phyloP scores from a whole-genome alignment of 768 basidiomycete genomes.

The Podaxis sp. region DNA sequence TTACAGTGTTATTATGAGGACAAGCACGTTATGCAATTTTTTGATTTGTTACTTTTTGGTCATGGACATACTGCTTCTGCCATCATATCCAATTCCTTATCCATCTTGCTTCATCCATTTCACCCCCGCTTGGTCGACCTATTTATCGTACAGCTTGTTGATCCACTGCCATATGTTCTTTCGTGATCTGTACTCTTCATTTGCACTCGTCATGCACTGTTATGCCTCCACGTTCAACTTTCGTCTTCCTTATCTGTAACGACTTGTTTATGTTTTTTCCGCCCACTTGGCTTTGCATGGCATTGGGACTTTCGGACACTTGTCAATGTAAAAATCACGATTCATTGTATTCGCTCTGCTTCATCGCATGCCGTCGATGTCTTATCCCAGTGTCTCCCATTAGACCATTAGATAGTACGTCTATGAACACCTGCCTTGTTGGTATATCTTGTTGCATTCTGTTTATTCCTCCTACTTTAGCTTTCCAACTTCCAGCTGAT shows the following conservation, averaged over 20 bases:
- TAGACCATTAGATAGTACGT: neutral
- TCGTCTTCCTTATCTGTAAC: neutral
- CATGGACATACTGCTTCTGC: neutral
- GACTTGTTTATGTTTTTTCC: neutral
- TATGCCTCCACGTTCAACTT: neutral
- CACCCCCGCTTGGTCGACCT: neutral
- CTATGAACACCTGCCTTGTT: neutral
- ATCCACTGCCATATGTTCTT: neutral
- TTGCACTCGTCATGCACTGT: neutral
- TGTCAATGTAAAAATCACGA: neutral
- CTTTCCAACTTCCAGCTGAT: neutral
- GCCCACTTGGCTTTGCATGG: neutral
- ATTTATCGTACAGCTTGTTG: neutral
- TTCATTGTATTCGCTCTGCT: neutral
- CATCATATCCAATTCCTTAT: neutral
- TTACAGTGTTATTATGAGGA: neutral
- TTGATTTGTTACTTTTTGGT: neutral
- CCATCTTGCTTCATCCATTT: neutral
- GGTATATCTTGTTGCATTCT: neutral
- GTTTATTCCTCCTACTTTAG: neutral
- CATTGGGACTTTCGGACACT: conserved; percentile 6
- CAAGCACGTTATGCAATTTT: conserved; percentile 1
- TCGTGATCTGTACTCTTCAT: neutral
- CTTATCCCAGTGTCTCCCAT: neutral
- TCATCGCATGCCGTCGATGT: neutral